Evolutionary conservation across 208 protist genomes (phyloP).

Genomic region (Porcisia hertigi): DNA sequence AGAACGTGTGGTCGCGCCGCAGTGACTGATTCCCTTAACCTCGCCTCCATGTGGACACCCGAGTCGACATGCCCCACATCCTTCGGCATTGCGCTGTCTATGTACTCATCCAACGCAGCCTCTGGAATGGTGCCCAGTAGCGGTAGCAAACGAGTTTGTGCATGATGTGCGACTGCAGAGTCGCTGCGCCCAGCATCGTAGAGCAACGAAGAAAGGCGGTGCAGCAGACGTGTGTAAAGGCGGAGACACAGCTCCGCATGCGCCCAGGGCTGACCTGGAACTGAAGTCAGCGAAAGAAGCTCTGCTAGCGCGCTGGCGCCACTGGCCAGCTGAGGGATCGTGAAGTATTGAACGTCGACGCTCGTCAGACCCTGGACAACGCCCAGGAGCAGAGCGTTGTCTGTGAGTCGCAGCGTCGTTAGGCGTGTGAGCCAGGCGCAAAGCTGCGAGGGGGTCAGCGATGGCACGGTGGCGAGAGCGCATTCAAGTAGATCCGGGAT

Average conservation of each 20-base stretch:
- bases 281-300: not conserved
- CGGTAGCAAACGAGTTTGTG: constrained; percentile 18
- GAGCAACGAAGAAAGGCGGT: constrained; percentile 13
- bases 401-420: constrained; percentile 31
- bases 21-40: not conserved
- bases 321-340: constrained; percentile 43
- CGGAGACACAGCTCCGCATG: constrained; percentile 24
- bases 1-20: not conserved
- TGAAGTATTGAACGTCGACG: constrained; percentile 6
- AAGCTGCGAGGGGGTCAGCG: constrained; percentile 48
- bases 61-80: not conserved
- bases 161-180: not conserved
- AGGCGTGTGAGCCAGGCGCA: constrained; percentile 58
- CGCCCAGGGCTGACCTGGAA: constrained; percentile 6
- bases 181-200: constrained; percentile 16
- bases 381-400: constrained; percentile 32
- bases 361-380: constrained; percentile 26
- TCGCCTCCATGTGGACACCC: not conserved
- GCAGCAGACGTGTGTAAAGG: constrained; percentile 9
- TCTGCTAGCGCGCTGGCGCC: constrained; percentile 20
- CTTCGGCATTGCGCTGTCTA: not conserved
- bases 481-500: constrained; percentile 24
- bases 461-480: constrained; percentile 14
- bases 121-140: constrained; percentile 31
- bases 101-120: constrained; percentile 20